These are phyloP conservation scores for Suillus luteus DNA, from an alignment of 768 basidiomycete genomes.

Conservation along the genomic window DNA sequence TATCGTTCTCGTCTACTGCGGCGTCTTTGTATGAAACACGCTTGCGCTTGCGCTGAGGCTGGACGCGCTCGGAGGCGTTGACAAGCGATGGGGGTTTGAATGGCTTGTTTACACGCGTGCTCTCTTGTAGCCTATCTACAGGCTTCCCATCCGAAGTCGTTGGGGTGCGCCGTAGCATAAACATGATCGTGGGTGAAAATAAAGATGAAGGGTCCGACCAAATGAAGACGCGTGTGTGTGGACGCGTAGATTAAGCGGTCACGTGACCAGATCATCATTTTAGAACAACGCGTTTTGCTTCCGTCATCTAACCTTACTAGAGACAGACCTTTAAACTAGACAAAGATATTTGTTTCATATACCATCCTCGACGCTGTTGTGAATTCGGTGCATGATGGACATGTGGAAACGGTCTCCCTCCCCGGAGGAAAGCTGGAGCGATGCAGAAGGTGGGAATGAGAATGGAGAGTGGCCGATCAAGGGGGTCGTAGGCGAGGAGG, in stretches of 20 bases:
- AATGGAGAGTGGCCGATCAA: conserved; percentile 33
- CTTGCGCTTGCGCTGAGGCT: conserved; percentile 81
- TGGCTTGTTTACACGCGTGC: conserved; percentile 71
- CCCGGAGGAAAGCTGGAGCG: conserved; percentile 35
- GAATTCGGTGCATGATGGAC: conserved; percentile 2
- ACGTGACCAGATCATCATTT: conserved; percentile 24
- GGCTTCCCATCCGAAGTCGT: conserved; percentile 69
- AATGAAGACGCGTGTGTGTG: background rate
- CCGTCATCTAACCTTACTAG: background rate
- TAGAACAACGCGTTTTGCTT: background rate
- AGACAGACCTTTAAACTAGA: background rate
- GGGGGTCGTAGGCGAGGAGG: conserved; percentile 34
- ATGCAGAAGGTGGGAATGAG: conserved; percentile 33
- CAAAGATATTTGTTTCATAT: background rate
- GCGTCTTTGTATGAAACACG: conserved; percentile 84
- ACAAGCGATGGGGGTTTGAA: conserved; percentile 72
- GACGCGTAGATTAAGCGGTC: conserved; percentile 18
- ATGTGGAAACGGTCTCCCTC: conserved; percentile 34
- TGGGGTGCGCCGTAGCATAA: conserved; percentile 71
- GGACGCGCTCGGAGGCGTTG: conserved; percentile 48
- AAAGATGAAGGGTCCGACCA: background rate
- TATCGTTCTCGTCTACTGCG: conserved; percentile 56
- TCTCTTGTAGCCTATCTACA: conserved; percentile 71
- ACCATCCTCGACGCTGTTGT: background rate
- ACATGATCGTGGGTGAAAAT: conserved; percentile 15